Evolutionary conservation across 2,329 filamentous ascomycete species (phyloP), one percentile per base, ranked within the genome.

Genomic region (Ilyonectria destructans): DNA sequence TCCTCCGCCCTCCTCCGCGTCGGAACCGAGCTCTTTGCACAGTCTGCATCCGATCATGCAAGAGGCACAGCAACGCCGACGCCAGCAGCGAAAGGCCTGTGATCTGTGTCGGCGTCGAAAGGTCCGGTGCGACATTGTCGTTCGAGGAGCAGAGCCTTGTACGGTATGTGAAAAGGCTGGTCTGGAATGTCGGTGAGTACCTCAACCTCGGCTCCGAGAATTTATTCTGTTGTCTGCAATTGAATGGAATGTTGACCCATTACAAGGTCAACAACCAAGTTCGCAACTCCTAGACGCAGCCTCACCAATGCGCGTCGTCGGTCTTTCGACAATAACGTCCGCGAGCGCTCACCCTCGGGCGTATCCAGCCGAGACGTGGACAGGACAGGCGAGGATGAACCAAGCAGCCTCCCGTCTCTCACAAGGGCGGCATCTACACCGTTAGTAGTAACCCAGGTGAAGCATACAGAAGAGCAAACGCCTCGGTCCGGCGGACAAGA

Each of bases 81-180:
- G 74, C 7, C 74, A 76, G 43, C 74, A 76, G 57, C 71, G 74
- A 19, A 76, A 76, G 43, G 74, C 74, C 29, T 76, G 74, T 49
- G 74, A 76, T 6, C 52, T 76, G 6, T 76, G 74, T n/a, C 74
- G 74, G 0, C 72, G 71, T 1, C 73, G 73, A 15, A 76, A 76
- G 43, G 73, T 76, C 23, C 69, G 73, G 1, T 76, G 74, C 13
- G 74, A 76, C 19, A 75, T 76, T 6, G 69, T 76, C 2, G 52
- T 70, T 6, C 65, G 61, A 2, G 43, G 71, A 1, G 60, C 62
- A 19, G 68, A 68, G 6, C 71, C 74, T 3, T 76, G 74, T 3
- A 73, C 72, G 1, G 74, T 72, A 2, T 76, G 74, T 21, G 73
- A 76, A 66, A 76, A 71, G 61, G 69, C 74, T 10, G 73, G 74